These are phyloP conservation scores for Chaetomium sp. DNA, from an alignment of 2,329 filamentous ascomycete genomes.

Conservation along the genomic window DNA sequence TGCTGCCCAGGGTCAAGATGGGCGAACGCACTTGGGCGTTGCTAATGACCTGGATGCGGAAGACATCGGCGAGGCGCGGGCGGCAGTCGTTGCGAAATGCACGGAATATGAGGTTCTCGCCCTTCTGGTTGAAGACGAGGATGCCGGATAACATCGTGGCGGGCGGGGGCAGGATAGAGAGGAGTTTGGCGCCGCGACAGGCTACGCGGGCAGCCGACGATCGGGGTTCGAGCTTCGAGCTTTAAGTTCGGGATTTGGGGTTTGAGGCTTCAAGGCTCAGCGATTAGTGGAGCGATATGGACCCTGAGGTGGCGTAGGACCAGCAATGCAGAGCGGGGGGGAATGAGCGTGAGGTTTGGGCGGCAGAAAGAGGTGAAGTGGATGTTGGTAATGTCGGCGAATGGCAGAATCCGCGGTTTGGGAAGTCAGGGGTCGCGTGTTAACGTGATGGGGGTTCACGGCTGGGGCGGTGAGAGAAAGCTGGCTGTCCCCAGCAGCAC, in stretches of 20 bases:
- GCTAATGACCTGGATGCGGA: constrained; percentile 98
- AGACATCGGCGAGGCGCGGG: constrained; percentile 94
- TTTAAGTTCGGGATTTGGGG: too few relatives aligned
- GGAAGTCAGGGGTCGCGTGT: not conserved
- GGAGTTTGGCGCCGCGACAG: not conserved
- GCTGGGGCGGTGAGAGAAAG: not conserved
- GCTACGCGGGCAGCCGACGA: not conserved
- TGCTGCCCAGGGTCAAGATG: constrained; percentile 93
- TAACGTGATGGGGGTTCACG: not conserved
- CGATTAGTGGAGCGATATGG: too few relatives aligned
- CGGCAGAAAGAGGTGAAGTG: too few relatives aligned
- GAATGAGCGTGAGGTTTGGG: too few relatives aligned
- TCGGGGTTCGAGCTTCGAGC: not conserved
- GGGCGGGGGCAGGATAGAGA: not conserved
- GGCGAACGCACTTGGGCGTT: constrained; percentile 96
- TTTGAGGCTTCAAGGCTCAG: too few relatives aligned
- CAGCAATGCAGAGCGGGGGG: not conserved
- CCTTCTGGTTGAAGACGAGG: constrained; percentile 98
- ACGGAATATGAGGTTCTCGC: constrained; percentile 98
- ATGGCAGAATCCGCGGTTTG: constrained; percentile 2
- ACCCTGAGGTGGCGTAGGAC: too few relatives aligned
- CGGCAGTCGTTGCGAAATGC: constrained; percentile 98
- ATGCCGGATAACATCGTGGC: constrained; percentile 83
- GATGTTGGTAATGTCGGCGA: not conserved
- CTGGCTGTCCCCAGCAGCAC: not conserved